These are phyloP conservation scores for Extremus antarcticus DNA, from an alignment of 495 filamentous ascomycete genomes.

Conservation along the genomic window DNA sequence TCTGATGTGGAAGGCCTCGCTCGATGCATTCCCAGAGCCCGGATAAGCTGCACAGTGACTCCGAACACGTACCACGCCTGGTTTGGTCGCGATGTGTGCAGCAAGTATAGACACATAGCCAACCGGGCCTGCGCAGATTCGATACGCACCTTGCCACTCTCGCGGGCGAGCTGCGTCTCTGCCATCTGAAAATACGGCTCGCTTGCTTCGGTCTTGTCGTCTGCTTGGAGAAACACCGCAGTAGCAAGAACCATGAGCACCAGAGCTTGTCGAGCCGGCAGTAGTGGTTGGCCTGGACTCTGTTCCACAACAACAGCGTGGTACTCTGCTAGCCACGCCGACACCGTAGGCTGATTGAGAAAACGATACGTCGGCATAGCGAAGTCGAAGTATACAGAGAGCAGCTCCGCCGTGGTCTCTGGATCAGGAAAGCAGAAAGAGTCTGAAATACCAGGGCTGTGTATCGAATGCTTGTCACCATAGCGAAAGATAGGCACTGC, in stretches of 20 bases:
- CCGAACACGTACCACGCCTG: conserved; percentile 19
- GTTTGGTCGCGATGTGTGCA: conserved; percentile 14
- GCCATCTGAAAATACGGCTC: conserved; percentile 8
- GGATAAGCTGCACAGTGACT: conserved; percentile 8
- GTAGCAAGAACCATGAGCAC: conserved; percentile 16
- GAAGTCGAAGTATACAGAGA: conserved; percentile 16
- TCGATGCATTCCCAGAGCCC: conserved; percentile 17
- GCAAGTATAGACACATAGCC: conserved; percentile 9
- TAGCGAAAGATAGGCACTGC: conserved; percentile 12
- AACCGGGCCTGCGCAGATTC: conserved; percentile 18
- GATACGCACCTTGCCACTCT: conserved; percentile 6
- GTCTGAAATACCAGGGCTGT: background rate
- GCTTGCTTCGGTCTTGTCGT: background rate
- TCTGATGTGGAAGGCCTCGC: background rate
- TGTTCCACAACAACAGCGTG: background rate
- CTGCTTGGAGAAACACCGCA: conserved; percentile 1
- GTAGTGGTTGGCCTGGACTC: background rate
- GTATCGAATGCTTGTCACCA: conserved; percentile 7
- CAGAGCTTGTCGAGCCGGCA: conserved; percentile 4
- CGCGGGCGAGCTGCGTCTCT: background rate
- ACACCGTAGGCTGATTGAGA: conserved; percentile 11
- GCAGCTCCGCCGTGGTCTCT: background rate
- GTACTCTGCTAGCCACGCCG: conserved; percentile 3
- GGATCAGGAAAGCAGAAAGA: background rate
- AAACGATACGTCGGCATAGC: conserved; percentile 19